Evolutionary conservation across 163 green algal genomes (phyloP).

Genomic region (Volvox carteri): DNA sequence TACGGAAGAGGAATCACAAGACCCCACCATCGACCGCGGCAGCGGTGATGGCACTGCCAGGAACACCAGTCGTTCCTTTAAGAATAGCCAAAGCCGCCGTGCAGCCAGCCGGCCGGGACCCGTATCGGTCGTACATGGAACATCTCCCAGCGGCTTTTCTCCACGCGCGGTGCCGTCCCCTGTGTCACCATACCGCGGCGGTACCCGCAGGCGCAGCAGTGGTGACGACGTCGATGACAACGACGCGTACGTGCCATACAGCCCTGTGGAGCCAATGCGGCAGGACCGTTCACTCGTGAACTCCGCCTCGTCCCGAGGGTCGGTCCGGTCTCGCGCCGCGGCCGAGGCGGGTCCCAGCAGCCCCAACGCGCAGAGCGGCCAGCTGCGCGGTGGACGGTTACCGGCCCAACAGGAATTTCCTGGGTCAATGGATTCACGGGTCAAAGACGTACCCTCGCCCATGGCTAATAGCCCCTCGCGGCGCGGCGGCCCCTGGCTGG

Average conservation of each 20-base stretch:
- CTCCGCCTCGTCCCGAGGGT: neutral
- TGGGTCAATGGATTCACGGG: neutral
- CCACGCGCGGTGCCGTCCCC: neutral
- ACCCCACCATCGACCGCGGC: too few relatives aligned
- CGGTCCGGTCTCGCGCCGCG: neutral
- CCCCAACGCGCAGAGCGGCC: too few relatives aligned
- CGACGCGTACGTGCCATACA: neutral
- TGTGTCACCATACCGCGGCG: too few relatives aligned
- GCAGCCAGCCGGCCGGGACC: too few relatives aligned
- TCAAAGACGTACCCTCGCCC: neutral
- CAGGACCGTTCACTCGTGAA: neutral
- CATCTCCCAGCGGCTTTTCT: too few relatives aligned
- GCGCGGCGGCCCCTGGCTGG: constrained; percentile 12
- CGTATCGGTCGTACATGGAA: too few relatives aligned
- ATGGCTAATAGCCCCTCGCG: neutral
- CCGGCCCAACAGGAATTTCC: too few relatives aligned
- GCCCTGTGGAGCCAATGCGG: neutral
- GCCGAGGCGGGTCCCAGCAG: neutral
- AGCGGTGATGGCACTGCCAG: too few relatives aligned
- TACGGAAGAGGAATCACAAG: too few relatives aligned
- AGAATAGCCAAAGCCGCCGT: too few relatives aligned
- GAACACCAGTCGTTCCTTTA: too few relatives aligned
- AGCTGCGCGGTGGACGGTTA: too few relatives aligned
- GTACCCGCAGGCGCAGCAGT: neutral
- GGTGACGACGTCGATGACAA: neutral